phyloP scores from a whole-genome alignment of 768 basidiomycete genomes.

The Boletellus ananiceps region DNA sequence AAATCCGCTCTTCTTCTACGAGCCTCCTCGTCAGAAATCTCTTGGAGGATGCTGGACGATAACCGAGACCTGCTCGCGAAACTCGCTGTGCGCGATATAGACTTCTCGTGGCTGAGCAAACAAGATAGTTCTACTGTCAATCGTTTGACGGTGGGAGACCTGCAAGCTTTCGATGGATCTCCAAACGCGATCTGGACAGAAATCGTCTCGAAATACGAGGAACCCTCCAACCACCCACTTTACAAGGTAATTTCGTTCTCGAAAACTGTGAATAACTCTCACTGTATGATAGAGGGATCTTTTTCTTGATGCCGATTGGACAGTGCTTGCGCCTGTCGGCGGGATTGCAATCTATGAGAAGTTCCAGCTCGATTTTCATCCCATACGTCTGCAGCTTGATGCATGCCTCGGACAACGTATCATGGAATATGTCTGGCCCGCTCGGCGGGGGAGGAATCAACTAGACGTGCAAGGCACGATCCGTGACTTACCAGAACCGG shows the following conservation, averaged over 20 bases:
- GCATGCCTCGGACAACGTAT: conserved; percentile 74
- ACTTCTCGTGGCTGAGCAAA: conserved; percentile 79
- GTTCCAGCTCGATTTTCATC: conserved; percentile 79
- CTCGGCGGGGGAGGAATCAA: conserved; percentile 39
- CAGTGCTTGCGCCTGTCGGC: conserved; percentile 82
- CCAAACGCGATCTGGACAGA: conserved; percentile 82
- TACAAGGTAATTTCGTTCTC: conserved; percentile 47
- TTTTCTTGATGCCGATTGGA: conserved; percentile 78
- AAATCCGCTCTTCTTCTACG: conserved; percentile 79
- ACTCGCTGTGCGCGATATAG: conserved; percentile 71
- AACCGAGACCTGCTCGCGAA: conserved; percentile 73
- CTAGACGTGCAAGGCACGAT: not conserved
- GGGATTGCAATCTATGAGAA: conserved; percentile 87
- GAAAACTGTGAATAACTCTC: not conserved
- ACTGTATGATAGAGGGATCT: conserved; percentile 49
- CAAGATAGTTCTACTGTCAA: conserved; percentile 86
- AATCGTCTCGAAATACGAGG: conserved; percentile 75
- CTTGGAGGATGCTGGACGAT: conserved; percentile 87
- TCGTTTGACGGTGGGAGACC: conserved; percentile 65
- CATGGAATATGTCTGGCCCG: conserved; percentile 86
- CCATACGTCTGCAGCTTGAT: conserved; percentile 83
- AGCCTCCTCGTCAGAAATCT: conserved; percentile 80
- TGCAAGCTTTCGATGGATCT: conserved; percentile 84
- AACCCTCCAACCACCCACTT: conserved; percentile 64
- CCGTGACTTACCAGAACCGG: conserved; percentile 13